Percentiles rank a stretch among this genome's conserved stretches.
Evolutionary conservation across 371 early-diverging fungal genomes (phyloP).

Genomic region (Fennellomyces sp.): DNA sequence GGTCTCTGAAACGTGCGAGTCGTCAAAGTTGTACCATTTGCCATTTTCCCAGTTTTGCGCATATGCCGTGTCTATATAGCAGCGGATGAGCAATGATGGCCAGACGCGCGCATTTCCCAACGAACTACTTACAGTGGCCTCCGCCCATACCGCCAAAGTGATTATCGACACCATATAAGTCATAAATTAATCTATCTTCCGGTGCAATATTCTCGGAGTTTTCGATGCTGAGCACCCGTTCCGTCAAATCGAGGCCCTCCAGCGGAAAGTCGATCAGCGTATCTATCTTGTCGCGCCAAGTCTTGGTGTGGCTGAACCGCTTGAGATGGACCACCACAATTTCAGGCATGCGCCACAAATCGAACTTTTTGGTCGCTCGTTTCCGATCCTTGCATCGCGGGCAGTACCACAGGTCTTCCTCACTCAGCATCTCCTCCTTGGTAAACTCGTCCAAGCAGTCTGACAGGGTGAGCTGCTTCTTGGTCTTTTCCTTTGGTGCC

Average conservation of each 20-base stretch:
- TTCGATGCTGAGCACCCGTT: slow-evolving; percentile 18
- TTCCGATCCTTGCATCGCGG: slow-evolving; percentile 61
- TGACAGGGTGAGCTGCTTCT: slow-evolving; percentile 25
- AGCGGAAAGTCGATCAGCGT: slow-evolving; percentile 68
- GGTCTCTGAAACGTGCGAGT: slow-evolving; percentile 74
- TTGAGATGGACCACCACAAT: slow-evolving; percentile 68
- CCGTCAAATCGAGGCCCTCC: slow-evolving; percentile 37
- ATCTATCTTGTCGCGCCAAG: slow-evolving; percentile 63
- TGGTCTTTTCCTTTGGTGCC: slow-evolving; percentile 13
- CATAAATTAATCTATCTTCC: slow-evolving; percentile 65
- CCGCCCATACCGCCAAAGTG: slow-evolving; percentile 93
- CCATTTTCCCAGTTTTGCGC: slow-evolving; percentile 75
- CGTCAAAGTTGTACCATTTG: slow-evolving; percentile 91
- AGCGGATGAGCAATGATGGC: neutral
- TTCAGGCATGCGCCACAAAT: slow-evolving; percentile 59
- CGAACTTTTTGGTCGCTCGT: slow-evolving; percentile 57
- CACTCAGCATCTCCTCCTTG: slow-evolving; percentile 60
- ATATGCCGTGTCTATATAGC: slow-evolving; percentile 79
- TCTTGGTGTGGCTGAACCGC: slow-evolving; percentile 63
- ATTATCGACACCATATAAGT: slow-evolving; percentile 88
- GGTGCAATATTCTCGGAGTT: neutral
- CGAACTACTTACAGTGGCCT: slow-evolving; percentile 83
- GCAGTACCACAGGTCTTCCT: slow-evolving; percentile 70
- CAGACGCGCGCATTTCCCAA: no score
- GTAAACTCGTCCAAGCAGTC: slow-evolving; percentile 68